phyloP scores from a whole-genome alignment of 1,284 basidiomycete species.

The Anthracocystis panici-leucophaei region DNA sequence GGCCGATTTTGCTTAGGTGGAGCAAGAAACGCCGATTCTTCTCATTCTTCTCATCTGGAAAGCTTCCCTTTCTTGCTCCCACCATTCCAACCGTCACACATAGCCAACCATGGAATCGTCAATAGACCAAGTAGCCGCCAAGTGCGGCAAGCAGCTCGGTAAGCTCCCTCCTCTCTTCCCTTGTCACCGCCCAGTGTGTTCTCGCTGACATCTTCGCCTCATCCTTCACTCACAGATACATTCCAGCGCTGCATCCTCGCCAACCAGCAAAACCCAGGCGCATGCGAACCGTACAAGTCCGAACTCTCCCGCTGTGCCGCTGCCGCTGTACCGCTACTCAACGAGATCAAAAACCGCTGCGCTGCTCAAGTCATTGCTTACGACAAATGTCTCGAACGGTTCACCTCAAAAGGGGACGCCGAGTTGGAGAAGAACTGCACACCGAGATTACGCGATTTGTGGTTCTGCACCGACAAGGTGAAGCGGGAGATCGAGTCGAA shows the following conservation, averaged over 20 bases:
- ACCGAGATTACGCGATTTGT: constrained; percentile 54
- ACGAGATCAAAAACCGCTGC: constrained; percentile 62
- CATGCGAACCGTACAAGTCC: constrained; percentile 54
- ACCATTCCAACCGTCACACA: background rate
- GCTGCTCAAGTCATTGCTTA: constrained; percentile 57
- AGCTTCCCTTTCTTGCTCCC: constrained; percentile 7
- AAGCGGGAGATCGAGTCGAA: constrained; percentile 50
- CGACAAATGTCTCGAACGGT: constrained; percentile 58
- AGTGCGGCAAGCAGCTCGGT: constrained; percentile 57
- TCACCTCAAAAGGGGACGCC: constrained; percentile 47
- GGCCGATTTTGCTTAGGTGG: constrained; percentile 15
- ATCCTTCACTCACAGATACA: constrained; percentile 19
- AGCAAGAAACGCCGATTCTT: constrained; percentile 17
- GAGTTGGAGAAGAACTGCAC: constrained; percentile 61
- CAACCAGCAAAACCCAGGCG: constrained; percentile 50
- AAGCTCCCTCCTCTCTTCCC: background rate
- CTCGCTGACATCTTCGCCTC: background rate
- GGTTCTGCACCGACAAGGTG: constrained; percentile 63
- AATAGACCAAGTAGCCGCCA: constrained; percentile 56
- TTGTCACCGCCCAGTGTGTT: background rate
- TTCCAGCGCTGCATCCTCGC: constrained; percentile 66
- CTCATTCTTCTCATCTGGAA: background rate
- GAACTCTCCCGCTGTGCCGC: constrained; percentile 62
- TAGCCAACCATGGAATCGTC: constrained; percentile 43
- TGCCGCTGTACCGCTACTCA: constrained; percentile 59